A percentile compares a stretch with the other conserved stretches of the same genome.
phyloP scores from a whole-genome alignment of 495 filamentous ascomycete species.

The Penicillium flavigenum region DNA sequence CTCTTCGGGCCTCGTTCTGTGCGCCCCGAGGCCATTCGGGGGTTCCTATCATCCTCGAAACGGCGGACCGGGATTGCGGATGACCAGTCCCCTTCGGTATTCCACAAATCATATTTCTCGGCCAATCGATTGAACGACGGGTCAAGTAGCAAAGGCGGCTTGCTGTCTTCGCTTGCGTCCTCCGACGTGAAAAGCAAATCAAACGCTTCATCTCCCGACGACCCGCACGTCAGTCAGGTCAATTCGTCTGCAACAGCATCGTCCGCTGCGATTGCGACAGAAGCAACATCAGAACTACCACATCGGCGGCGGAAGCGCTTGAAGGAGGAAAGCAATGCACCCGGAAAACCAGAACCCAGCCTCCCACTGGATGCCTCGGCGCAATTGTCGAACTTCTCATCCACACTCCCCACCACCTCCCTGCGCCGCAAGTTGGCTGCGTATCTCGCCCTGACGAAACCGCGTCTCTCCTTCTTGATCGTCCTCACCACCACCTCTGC shows the following conservation, averaged over 20 bases:
- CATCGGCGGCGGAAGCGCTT: conserved; percentile 53
- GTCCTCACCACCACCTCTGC: conserved; percentile 88
- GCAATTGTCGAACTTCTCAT: conserved; percentile 69
- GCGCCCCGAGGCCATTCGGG: conserved; percentile 26
- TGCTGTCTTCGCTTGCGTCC: conserved; percentile 34
- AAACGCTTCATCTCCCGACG: conserved; percentile 10
- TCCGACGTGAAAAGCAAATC: conserved; percentile 20
- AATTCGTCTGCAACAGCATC: conserved; percentile 13
- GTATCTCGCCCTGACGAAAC: conserved; percentile 89
- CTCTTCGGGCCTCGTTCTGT: conserved; percentile 22
- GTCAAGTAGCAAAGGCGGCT: conserved; percentile 22
- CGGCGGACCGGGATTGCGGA: conserved; percentile 32
- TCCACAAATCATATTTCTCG: conserved; percentile 48
- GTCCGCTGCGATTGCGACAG: conserved; percentile 21
- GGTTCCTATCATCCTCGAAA: conserved; percentile 37
- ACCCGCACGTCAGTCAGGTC: conserved; percentile 6
- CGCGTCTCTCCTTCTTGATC: conserved; percentile 87
- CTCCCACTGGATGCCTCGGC: conserved; percentile 84
- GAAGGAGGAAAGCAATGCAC: conserved; percentile 38
- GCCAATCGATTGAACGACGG: conserved; percentile 30
- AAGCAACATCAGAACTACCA: conserved; percentile 37
- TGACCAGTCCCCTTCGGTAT: conserved; percentile 26
- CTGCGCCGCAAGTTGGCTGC: conserved; percentile 75
- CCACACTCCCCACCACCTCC: conserved; percentile 64
- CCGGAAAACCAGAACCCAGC: conserved; percentile 29